Evolutionary conservation across 192 early-diverging fungal genomes (phyloP).

Genomic region (Coemansia biformis): DNA sequence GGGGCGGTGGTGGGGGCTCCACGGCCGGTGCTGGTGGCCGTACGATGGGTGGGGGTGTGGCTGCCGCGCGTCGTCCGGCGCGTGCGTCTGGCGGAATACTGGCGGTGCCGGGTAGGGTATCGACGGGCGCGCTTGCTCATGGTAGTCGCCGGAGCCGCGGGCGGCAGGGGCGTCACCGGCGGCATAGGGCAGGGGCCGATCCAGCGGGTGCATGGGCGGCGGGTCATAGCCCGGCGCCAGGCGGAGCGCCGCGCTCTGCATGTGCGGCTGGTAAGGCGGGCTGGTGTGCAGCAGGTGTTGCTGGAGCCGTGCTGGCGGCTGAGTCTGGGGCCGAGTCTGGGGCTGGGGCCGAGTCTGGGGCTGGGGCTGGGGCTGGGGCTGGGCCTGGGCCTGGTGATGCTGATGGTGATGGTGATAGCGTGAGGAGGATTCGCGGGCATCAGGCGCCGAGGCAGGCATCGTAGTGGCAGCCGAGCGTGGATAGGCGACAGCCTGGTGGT

Average conservation of each 20-base stretch:
- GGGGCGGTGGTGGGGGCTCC: conserved; percentile 45
- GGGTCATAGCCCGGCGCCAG: conserved; percentile 16
- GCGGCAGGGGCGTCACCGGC: not conserved
- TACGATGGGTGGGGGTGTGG: conserved; percentile 4
- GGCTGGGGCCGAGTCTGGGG: too few relatives aligned
- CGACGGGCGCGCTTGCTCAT: conserved; percentile 4
- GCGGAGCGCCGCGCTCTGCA: conserved; percentile 5
- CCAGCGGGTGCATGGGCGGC: conserved; percentile 1
- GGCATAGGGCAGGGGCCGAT: conserved; percentile 8
- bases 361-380: too few relatives aligned
- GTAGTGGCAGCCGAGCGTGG: not conserved
- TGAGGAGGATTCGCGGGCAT: not conserved
- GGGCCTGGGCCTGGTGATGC: too few relatives aligned
- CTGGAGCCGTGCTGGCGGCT: too few relatives aligned
- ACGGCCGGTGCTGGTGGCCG: conserved; percentile 32
- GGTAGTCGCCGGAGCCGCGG: conserved; percentile 11
- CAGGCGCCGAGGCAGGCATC: too few relatives aligned
- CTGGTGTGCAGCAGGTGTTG: conserved; percentile 2
- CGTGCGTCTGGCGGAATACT: conserved; percentile 13
- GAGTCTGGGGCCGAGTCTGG: too few relatives aligned
- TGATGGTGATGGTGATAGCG: conserved; percentile 4
- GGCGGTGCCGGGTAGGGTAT: not conserved
- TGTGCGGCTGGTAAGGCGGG: conserved; percentile 7
- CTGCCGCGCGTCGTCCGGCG: conserved; percentile 16
- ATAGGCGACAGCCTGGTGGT: not conserved